These are phyloP conservation scores for Spergularia azorica DNA, from an alignment of 179 eudicot genomes.

Conservation along the genomic window DNA sequence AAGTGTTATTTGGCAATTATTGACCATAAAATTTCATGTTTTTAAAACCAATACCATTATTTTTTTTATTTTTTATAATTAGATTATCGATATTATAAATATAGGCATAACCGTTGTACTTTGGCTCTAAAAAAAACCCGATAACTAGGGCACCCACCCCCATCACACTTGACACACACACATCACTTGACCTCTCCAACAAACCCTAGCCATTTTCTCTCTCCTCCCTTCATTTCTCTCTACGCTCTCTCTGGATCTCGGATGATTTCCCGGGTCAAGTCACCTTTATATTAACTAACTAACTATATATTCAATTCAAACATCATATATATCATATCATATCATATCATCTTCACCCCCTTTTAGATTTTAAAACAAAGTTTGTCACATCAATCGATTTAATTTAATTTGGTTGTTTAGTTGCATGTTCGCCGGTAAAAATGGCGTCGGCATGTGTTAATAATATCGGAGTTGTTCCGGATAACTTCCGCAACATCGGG, in stretches of 20 bases:
- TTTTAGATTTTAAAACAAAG: too few species aligned
- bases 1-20: too few species aligned
- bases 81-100: too few species aligned
- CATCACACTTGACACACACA: not conserved
- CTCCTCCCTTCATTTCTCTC: not conserved
- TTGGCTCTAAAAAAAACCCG: not conserved
- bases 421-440: conserved; percentile 24
- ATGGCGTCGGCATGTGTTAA: conserved; percentile 93
- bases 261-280: not conserved
- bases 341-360: too few species aligned
- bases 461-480: conserved; percentile 53
- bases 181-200: not conserved
- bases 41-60: too few species aligned
- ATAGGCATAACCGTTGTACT: too few species aligned
- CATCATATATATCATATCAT: not conserved
- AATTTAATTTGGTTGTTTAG: not conserved
- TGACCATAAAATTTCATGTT: too few species aligned
- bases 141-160: conserved; percentile 18
- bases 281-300: not conserved
- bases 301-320: not conserved
- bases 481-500: conserved; percentile 45
- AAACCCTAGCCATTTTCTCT: not conserved
- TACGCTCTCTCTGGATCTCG: conserved; percentile 17
- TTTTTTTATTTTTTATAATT: too few species aligned
- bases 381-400: not conserved